Conservation (phyloP, 495 filamentous ascomycete species). For the Annulohypoxylon stygium region DNA sequence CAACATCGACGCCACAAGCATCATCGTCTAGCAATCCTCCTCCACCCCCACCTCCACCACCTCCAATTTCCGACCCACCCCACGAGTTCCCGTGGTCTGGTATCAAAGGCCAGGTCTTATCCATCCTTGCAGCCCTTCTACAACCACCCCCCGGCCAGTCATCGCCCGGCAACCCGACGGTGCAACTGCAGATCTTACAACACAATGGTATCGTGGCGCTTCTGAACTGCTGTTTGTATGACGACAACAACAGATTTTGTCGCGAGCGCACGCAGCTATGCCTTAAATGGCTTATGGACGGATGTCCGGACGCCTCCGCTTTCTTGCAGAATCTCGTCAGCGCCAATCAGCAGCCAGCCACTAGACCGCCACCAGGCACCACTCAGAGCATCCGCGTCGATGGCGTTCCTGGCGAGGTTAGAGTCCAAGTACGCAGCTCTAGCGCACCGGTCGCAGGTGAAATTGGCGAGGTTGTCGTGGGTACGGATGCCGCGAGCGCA, state of each 20-base stretch:
- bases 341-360: constrained; percentile 32
- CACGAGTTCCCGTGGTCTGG: constrained; percentile 94
- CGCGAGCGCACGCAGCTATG: constrained; percentile 93
- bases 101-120: constrained; percentile 90
- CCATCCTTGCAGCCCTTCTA: constrained; percentile 86
- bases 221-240: constrained; percentile 86
- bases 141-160: constrained; percentile 64
- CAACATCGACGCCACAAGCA: constrained; percentile 52
- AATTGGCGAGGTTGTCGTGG: constrained; percentile 24
- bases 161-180: constrained; percentile 76
- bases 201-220: constrained; percentile 86
- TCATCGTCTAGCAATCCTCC: constrained; percentile 61
- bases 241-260: constrained; percentile 90
- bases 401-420: constrained; percentile 60
- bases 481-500: constrained; percentile 5
- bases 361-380: constrained; percentile 23
- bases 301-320: constrained; percentile 81
- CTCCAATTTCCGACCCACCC: constrained; percentile 79
- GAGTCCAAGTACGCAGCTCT: constrained; percentile 56
- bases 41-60: constrained; percentile 66
- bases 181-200: constrained; percentile 86
- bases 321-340: constrained; percentile 74
- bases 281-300: constrained; percentile 88
- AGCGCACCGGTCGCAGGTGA: constrained; percentile 45
- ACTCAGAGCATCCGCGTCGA: constrained; percentile 56